A percentile compares a stretch with the other conserved stretches of the same genome.
Evolutionary conservation across 2,329 filamentous ascomycete genomes (phyloP).

Genomic region (Aspergillus nomiae): DNA sequence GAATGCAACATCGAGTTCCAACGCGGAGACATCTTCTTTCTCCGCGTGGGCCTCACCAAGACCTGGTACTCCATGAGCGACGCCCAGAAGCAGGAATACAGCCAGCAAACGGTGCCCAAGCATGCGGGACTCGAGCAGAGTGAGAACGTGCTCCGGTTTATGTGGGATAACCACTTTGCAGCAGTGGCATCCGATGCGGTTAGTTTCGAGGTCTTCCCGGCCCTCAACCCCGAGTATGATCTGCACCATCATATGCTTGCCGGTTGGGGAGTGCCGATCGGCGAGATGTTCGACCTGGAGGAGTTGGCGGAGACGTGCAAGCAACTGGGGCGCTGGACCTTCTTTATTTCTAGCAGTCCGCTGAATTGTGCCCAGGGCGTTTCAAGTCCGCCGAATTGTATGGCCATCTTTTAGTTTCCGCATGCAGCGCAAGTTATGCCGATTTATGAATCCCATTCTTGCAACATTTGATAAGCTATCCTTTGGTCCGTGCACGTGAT

Average conservation of each 20-base stretch:
- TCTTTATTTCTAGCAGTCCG: conserved; percentile 43
- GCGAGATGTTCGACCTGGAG: conserved; percentile 45
- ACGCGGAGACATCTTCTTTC: conserved; percentile 42
- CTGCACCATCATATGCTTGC: conserved; percentile 40
- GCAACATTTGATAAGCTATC: neutral
- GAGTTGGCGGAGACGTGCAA: conserved; percentile 36
- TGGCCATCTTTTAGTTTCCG: conserved; percentile 42
- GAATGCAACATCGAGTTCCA: conserved; percentile 40
- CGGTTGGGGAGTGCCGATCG: conserved; percentile 42
- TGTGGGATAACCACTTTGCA: conserved; percentile 62
- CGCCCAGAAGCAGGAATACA: conserved; percentile 31
- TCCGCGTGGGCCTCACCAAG: conserved; percentile 38
- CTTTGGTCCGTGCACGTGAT: neutral
- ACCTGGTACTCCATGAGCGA: conserved; percentile 37
- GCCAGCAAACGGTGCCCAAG: conserved; percentile 32
- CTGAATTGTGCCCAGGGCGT: conserved; percentile 43
- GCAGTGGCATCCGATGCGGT: conserved; percentile 63
- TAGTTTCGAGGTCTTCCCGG: conserved; percentile 57
- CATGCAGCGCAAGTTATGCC: neutral
- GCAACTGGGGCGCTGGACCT: conserved; percentile 37
- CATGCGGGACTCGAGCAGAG: conserved; percentile 43
- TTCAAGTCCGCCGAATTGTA: conserved; percentile 46
- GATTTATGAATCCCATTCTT: neutral
- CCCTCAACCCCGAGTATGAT: conserved; percentile 35
- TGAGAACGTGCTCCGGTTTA: conserved; percentile 53